phyloP scores from a whole-genome alignment of 2,329 filamentous ascomycete species.

The Monosporascus sp. region DNA sequence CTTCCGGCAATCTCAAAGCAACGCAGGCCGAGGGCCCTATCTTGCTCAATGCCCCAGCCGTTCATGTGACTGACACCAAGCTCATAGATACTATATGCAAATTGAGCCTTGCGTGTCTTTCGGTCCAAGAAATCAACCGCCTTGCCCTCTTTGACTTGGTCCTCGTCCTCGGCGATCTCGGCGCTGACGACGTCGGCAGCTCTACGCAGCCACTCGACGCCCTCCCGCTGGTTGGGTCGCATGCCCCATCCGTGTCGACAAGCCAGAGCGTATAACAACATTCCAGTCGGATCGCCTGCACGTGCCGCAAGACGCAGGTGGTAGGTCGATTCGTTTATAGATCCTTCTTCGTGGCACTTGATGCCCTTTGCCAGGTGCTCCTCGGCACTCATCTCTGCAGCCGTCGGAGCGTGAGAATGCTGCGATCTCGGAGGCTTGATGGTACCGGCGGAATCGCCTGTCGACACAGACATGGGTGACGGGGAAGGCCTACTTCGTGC shows the following conservation, averaged over 20 bases:
- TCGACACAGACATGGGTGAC: conserved; percentile 44
- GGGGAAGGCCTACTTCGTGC: conserved; percentile 39
- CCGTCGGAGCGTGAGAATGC: conserved; percentile 47
- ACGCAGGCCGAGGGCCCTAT: conserved; percentile 78
- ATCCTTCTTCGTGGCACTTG: conserved; percentile 80
- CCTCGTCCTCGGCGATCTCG: conserved; percentile 79
- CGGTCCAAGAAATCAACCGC: conserved; percentile 61
- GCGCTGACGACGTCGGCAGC: conserved; percentile 79
- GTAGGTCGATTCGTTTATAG: conserved; percentile 90
- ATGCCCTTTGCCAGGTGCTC: conserved; percentile 90
- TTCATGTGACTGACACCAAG: conserved; percentile 96
- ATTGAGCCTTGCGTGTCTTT: conserved; percentile 84
- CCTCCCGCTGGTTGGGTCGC: conserved; percentile 84
- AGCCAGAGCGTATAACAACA: conserved; percentile 92
- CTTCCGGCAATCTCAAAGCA: conserved; percentile 95
- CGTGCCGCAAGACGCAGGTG: conserved; percentile 86
- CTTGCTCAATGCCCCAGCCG: conserved; percentile 93
- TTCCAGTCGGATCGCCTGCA: conserved; percentile 82
- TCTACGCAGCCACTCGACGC: conserved; percentile 85
- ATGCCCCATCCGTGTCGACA: conserved; percentile 98
- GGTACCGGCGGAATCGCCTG: conserved; percentile 52
- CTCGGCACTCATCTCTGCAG: conserved; percentile 71
- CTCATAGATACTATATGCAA: conserved; percentile 93
- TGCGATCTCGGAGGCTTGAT: conserved; percentile 40
- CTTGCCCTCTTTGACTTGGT: conserved; percentile 57